These are phyloP conservation scores for Amniculicola lignicola DNA, from an alignment of 495 filamentous ascomycete species.

Conservation along the genomic window DNA sequence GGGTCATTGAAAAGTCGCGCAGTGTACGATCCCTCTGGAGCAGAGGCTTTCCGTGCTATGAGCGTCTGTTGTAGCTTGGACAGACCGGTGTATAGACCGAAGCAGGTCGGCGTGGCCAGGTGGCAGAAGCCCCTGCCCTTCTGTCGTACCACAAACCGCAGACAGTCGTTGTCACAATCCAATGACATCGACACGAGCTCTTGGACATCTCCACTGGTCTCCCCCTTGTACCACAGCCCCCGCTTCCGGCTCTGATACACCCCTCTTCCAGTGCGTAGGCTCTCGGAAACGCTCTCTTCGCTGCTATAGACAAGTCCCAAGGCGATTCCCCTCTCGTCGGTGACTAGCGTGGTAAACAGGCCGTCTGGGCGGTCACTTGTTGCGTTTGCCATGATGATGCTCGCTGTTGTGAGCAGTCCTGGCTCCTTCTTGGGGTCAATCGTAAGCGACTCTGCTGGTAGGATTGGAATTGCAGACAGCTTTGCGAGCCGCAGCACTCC, in stretches of 20 bases:
- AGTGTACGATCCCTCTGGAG: conserved; percentile 89
- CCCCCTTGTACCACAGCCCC: conserved; percentile 95
- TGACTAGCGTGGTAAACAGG: conserved; percentile 81
- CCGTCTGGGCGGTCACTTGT: conserved; percentile 81
- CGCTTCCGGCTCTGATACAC: conserved; percentile 95
- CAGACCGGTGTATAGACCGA: conserved; percentile 77
- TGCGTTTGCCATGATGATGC: conserved; percentile 64
- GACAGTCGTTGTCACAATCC: conserved; percentile 90
- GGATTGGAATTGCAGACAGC: conserved; percentile 67
- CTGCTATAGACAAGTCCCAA: conserved; percentile 93
- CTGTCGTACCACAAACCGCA: conserved; percentile 85
- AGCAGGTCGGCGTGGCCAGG: conserved; percentile 85
- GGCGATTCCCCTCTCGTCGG: conserved; percentile 79
- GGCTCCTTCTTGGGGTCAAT: conserved; percentile 50
- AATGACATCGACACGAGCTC: conserved; percentile 77
- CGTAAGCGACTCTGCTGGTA: conserved; percentile 69
- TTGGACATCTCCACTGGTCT: conserved; percentile 88
- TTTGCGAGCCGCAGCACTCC: conserved; percentile 46
- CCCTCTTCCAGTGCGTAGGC: conserved; percentile 79
- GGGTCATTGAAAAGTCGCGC: conserved; percentile 86
- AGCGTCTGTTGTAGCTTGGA: conserved; percentile 83
- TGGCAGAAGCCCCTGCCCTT: conserved; percentile 93
- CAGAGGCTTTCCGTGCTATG: conserved; percentile 68
- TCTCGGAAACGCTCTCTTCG: conserved; percentile 81
- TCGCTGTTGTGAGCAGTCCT: conserved; percentile 62